Evolutionary conservation across 2,329 filamentous ascomycete species (phyloP), one percentile per base, ranked within the genome.

Genomic region (Fusarium vanettenii): DNA sequence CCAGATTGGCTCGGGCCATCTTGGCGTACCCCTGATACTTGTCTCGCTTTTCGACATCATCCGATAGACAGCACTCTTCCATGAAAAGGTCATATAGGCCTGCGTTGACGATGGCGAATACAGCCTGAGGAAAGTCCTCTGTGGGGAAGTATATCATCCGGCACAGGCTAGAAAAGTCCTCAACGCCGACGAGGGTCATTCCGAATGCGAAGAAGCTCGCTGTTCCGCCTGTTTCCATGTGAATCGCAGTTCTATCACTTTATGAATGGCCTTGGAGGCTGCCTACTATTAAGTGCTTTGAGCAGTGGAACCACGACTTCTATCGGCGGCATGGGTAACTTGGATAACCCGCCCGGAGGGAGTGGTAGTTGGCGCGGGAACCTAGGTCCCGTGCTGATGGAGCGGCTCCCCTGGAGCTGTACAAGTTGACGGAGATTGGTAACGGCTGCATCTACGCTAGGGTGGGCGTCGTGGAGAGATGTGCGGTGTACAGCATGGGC

Each of bases 251-350:
- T 22, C 18, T 11, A 3, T 22, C 29, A 16, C 5, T 6, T 4
- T 16, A 50, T 18, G 22, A 10, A 9, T n/a, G 43, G 20, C 20
- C 8, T 27, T 45, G 33, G 5, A 25, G 25, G 6, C 27, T 13
- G 64, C 78, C 69, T 79, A 84, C 86, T 78, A 76, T 86, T 88
- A 60, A 87, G 80, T 43, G 86, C 83, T 52, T 87, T 86, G 57
- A 90, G 79, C 39, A 87, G 79, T 8, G 81, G 79, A 4, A 88
- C 83, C 4, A 89, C 88, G 1, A 86, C 79, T 14, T 84, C 80
- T 79, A 87, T 84, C 1, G 88, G 88, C 7, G 88, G 89, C 82
- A 90, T 85, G 4, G 86, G 84, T 16, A 90, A 79, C 65, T 88
- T 86, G n/a, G 82, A 80, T 29, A 89, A 78, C 4, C 85, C 85